Percentiles rank a stretch among this genome's conserved stretches.
These are phyloP conservation scores for Pseudogymnoascus sp. DNA, from an alignment of 2,329 filamentous ascomycete species.

Conservation along the genomic window DNA sequence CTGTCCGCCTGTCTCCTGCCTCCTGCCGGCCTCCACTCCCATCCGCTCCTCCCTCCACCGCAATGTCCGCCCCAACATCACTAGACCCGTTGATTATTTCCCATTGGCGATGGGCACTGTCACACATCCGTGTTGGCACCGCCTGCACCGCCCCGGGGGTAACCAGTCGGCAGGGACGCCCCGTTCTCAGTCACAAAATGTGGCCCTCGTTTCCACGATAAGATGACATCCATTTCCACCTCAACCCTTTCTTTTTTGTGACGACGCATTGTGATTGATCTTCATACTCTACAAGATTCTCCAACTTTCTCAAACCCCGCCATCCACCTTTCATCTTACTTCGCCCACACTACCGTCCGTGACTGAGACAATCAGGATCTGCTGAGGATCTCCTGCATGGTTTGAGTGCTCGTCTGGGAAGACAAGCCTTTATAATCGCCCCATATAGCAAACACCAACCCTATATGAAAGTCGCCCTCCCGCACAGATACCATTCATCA, in stretches of 20 bases:
- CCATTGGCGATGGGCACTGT: slow-evolving; percentile 6
- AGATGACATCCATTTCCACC: slow-evolving; percentile 5
- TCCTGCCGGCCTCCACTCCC: slow-evolving; percentile 5
- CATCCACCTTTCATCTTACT: slow-evolving; percentile 4
- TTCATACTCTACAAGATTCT: not conserved
- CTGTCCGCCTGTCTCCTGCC: not conserved
- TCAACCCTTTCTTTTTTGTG: slow-evolving; percentile 5
- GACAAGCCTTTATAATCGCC: not conserved
- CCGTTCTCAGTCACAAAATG: slow-evolving; percentile 7
- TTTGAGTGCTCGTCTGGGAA: not conserved
- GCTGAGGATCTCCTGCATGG: not conserved
- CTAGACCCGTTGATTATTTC: slow-evolving; percentile 5
- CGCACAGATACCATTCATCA: not conserved
- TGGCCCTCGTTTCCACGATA: not conserved
- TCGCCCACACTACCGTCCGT: not conserved
- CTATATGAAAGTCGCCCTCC: slow-evolving; percentile 5
- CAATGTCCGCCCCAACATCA: slow-evolving; percentile 6
- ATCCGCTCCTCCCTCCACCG: slow-evolving; percentile 2
- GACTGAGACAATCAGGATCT: slow-evolving; percentile 1
- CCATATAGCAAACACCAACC: not conserved
- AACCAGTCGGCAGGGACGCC: not conserved
- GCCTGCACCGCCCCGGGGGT: slow-evolving; percentile 1
- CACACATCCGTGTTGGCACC: slow-evolving; percentile 2
- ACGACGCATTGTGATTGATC: not conserved
- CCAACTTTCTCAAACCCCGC: not conserved